Conservation (phyloP, 2,329 filamentous ascomycete species). For the Rugonectria rugulosa region DNA sequence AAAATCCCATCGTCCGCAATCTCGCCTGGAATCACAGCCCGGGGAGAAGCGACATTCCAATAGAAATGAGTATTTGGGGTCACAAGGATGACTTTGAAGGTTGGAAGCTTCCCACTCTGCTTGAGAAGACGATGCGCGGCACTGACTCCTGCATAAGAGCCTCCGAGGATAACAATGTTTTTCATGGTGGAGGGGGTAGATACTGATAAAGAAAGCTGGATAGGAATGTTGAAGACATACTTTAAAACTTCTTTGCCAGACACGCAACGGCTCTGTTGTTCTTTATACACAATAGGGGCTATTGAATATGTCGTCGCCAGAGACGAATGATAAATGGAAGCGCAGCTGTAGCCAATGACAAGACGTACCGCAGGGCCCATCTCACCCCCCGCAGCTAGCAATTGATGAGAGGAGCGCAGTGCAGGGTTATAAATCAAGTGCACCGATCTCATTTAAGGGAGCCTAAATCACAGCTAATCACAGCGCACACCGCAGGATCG, state of each 20-base stretch:
- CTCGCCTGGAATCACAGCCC: slow-evolving; percentile 1
- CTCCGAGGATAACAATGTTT: slow-evolving; percentile 11
- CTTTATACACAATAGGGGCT: background rate
- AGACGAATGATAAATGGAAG: background rate
- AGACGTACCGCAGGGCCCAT: background rate
- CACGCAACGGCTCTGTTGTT: background rate
- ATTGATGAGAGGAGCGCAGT: too few relatives aligned
- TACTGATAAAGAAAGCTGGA: background rate
- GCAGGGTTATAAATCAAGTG: background rate
- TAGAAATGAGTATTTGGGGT: slow-evolving; percentile 3
- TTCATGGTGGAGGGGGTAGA: background rate
- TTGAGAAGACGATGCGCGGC: slow-evolving; percentile 9
- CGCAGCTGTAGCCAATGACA: slow-evolving; percentile 1
- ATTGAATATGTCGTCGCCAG: background rate
- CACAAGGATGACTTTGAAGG: slow-evolving; percentile 5
- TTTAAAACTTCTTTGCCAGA: background rate
- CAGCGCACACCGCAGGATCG: background rate
- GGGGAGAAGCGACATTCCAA: slow-evolving; percentile 1
- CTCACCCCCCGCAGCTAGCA: background rate
- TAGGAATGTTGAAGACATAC: background rate
- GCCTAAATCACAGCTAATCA: background rate
- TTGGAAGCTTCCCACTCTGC: background rate
- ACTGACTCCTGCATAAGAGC: slow-evolving; percentile 6
- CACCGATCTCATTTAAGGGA: background rate
- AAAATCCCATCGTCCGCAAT: slow-evolving; percentile 2